phyloP scores from a whole-genome alignment of 2,329 filamentous ascomycete genomes.

The Fonsecaea erecta region DNA sequence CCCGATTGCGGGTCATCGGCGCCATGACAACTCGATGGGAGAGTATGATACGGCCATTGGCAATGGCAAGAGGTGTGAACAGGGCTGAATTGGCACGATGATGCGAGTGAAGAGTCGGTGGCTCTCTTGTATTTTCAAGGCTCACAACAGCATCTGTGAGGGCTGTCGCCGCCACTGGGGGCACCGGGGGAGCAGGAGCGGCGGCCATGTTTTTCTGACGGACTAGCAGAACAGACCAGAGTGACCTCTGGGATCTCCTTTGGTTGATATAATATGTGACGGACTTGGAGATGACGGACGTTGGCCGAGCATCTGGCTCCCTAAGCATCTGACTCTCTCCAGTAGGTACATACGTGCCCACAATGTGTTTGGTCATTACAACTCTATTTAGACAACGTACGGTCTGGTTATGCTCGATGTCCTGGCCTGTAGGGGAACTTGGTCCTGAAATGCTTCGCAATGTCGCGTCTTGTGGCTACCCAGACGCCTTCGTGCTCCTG shows the following conservation, averaged over 20 bases:
- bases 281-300: background rate
- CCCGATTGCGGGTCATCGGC: background rate
- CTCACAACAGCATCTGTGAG: background rate
- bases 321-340: too few relatives aligned
- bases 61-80: background rate
- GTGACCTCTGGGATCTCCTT: constrained; percentile 1
- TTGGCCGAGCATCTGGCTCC: background rate
- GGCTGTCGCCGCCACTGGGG: constrained; percentile 6
- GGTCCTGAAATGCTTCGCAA: background rate
- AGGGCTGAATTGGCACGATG: background rate
- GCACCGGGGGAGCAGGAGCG: constrained; percentile 3
- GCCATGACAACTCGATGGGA: background rate
- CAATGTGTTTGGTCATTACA: background rate
- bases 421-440: background rate
- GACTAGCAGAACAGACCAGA: background rate
- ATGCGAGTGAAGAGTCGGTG: background rate
- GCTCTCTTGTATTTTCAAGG: constrained; percentile 3
- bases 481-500: background rate
- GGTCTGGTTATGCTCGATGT: background rate
- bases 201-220: background rate
- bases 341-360: background rate
- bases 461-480: background rate
- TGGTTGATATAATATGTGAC: constrained; percentile 6
- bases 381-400: background rate
- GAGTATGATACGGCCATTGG: background rate